Evolutionary conservation across 306 rosid genomes (phyloP), one percentile per base, ranked within the genome.

Genomic region (Senna siamea): DNA sequence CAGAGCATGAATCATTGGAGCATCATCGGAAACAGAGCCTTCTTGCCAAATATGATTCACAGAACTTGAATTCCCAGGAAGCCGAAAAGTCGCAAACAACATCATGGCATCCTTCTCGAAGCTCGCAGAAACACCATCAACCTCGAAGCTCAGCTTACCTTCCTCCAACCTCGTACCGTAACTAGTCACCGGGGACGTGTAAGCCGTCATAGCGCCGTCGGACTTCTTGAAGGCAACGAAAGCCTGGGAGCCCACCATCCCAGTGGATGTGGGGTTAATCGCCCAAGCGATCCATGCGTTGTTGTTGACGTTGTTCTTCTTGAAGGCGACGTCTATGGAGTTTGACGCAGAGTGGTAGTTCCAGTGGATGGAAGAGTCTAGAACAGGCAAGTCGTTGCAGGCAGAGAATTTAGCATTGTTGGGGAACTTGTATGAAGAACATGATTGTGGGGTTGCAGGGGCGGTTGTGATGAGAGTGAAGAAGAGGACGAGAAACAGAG

Each of bases 231-330:
- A 15, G 0, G 83, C 81, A 0, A 82, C 55, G 0, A 82, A 19
- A 8, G 89, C 72, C 52, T 87, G 87, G 0, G 89, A 75, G 0
- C 87, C 92, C 0, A 76, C 7, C 92, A 87, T 85, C 0, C 87
- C 87, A 0, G 48, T 75, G 11, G 82, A 64, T 0, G 56, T 82
- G 2, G 87, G 89, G 43, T 85, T 87, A 4, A 83, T 80, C 9
- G 83, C 85, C 89, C 87, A 86, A 0, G 85, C 73, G 17, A 72
- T 19, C 89, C 87, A 87, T 10, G 61, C 40, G 0, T 85, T 69
- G 1, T n/a, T n/a, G n/a, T 59, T 53, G 1, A 30, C 70, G 0
- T 66, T 57, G 0, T 43, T 15, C 17, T 78, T 75, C 37, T 44
- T 73, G 80, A 78, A 85, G 0, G 89, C 87, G 0, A 85, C 3